Percentiles rank a stretch among this genome's conserved stretches.
phyloP scores from a whole-genome alignment of 305 asterid species.

The Solanum aculeatissimum region DNA sequence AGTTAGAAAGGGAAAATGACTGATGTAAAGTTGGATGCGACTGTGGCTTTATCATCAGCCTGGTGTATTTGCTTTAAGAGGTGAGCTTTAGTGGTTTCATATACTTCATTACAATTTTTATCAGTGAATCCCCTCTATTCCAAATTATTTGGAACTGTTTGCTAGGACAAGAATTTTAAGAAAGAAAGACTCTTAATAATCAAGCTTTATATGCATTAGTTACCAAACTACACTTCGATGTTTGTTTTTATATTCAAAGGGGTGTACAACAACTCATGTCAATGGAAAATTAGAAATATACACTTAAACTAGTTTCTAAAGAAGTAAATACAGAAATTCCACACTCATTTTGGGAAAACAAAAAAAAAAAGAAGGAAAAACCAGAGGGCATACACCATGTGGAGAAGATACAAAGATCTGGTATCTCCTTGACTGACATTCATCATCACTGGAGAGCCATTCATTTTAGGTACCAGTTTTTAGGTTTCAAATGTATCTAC shows the following conservation, averaged over 20 bases:
- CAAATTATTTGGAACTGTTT: background rate
- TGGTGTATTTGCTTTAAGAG: background rate
- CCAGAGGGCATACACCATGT: background rate
- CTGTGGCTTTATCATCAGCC: background rate
- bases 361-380: background rate
- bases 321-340: background rate
- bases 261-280: background rate
- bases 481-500: background rate
- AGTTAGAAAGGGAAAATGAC: background rate
- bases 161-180: background rate
- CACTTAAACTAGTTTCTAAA: background rate
- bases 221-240: background rate
- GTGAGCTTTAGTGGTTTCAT: background rate
- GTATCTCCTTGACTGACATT: background rate
- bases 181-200: background rate
- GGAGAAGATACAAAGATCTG: background rate
- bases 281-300: background rate
- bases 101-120: background rate
- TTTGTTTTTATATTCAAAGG: background rate
- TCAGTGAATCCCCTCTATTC: background rate
- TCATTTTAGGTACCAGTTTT: background rate
- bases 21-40: background rate
- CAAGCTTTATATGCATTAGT: background rate
- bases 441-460: background rate
- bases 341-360: background rate